Conservation (phyloP, 2,329 filamentous ascomycete genomes). For the Diaporthe caulivora region DNA sequence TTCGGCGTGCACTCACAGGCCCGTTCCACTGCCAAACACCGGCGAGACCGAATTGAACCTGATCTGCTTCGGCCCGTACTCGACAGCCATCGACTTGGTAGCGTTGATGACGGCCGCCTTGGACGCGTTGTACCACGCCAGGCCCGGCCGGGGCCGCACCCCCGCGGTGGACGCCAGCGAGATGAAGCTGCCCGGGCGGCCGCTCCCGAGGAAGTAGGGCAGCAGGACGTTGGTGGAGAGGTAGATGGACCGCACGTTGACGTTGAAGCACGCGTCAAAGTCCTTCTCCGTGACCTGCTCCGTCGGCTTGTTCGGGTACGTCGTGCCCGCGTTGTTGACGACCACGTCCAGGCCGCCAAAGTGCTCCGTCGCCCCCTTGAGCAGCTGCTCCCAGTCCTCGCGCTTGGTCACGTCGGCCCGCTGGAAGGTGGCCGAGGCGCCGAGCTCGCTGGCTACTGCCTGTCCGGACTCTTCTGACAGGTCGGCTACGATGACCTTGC, state of each 20-base stretch:
- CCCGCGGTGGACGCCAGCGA: constrained; percentile 76
- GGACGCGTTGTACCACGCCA: constrained; percentile 79
- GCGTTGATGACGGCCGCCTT: constrained; percentile 76
- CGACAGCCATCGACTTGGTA: constrained; percentile 72
- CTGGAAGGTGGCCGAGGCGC: constrained; percentile 53
- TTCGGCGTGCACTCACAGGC: constrained; percentile 56
- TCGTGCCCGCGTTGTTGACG: constrained; percentile 72
- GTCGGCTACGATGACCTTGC: constrained; percentile 54
- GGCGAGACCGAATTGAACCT: constrained; percentile 80
- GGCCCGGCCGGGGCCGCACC: constrained; percentile 68
- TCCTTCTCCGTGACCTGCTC: constrained; percentile 74
- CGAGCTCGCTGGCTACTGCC: constrained; percentile 57
- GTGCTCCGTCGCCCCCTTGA: constrained; percentile 58
- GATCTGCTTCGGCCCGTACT: constrained; percentile 79
- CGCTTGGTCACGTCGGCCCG: constrained; percentile 63
- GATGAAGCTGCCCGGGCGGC: constrained; percentile 71
- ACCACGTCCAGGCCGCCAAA: constrained; percentile 69
- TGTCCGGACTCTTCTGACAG: constrained; percentile 61
- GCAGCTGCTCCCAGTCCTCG: constrained; percentile 65
- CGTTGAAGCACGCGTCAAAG: constrained; percentile 74
- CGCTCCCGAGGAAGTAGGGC: constrained; percentile 69
- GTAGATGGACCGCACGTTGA: constrained; percentile 78
- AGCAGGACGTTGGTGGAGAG: constrained; percentile 70
- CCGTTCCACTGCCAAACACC: constrained; percentile 72
- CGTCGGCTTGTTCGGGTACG: constrained; percentile 73